These are phyloP conservation scores for Nitzschia sp. DNA, from an alignment of 108 stramenopile species.

Conservation along the genomic window DNA sequence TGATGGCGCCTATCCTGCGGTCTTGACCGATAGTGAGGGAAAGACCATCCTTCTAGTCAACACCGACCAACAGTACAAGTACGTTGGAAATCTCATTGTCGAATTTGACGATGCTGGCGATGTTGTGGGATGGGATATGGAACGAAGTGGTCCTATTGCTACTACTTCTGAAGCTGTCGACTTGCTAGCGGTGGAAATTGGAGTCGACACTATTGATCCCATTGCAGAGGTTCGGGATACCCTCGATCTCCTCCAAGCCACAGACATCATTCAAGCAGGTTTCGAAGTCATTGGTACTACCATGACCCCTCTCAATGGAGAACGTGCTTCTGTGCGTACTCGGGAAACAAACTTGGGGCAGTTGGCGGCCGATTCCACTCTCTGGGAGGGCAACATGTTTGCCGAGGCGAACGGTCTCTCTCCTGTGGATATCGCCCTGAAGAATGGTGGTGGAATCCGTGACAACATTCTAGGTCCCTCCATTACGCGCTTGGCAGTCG, in stretches of 20 bases:
- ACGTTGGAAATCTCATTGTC: conserved; percentile 15
- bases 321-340: background rate
- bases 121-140: background rate
- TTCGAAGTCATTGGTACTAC: background rate
- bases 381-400: background rate
- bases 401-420: background rate
- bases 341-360: conserved; percentile 13
- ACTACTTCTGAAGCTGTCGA: conserved; percentile 6
- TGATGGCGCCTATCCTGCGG: background rate
- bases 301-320: background rate
- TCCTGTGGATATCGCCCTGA: conserved; percentile 1
- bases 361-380: background rate
- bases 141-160: conserved; percentile 8
- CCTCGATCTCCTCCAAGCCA: background rate
- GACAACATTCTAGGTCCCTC: background rate
- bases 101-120: conserved; percentile 1
- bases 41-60: conserved; percentile 2
- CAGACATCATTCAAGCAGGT: background rate
- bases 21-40: background rate
- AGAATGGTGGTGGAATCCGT: conserved; percentile 22
- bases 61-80: background rate
- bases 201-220: background rate
- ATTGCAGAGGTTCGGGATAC: background rate
- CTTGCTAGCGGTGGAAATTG: background rate
- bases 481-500: conserved; percentile 2